Conservation (phyloP, 768 basidiomycete species). For the Pholiota microspora region DNA sequence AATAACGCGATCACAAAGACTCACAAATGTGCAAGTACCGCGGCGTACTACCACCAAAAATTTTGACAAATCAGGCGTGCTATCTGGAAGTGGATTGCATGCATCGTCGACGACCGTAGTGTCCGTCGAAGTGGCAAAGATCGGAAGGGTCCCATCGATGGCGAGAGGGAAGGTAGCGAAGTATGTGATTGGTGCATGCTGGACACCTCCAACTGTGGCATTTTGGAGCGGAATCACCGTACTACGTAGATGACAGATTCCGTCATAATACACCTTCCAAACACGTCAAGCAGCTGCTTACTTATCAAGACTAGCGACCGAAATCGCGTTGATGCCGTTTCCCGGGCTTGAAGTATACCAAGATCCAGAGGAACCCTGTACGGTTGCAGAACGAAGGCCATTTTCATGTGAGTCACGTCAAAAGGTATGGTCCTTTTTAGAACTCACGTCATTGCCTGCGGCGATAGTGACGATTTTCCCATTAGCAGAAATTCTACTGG, state of each 20-base stretch:
- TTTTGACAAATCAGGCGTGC: constrained; percentile 50
- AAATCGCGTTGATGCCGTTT: constrained; percentile 55
- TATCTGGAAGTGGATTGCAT: constrained; percentile 53
- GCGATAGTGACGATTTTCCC: constrained; percentile 65
- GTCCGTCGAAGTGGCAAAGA: constrained; percentile 60
- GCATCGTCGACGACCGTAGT: constrained; percentile 54
- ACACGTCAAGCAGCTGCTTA: constrained; percentile 14
- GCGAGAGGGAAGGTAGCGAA: constrained; percentile 48
- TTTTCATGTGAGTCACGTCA: background rate
- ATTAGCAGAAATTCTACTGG: constrained; percentile 51
- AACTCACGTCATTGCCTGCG: constrained; percentile 49
- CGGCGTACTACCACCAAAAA: constrained; percentile 57
- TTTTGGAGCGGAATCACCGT: constrained; percentile 57
- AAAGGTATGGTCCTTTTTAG: background rate
- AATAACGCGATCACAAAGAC: constrained; percentile 11
- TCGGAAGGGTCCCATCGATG: constrained; percentile 42
- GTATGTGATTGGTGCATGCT: constrained; percentile 52
- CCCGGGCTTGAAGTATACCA: constrained; percentile 60
- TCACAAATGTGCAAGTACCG: constrained; percentile 56
- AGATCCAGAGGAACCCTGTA: constrained; percentile 51
- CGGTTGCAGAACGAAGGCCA: background rate
- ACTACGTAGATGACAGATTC: constrained; percentile 22
- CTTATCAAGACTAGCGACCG: constrained; percentile 56
- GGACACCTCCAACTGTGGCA: constrained; percentile 48
- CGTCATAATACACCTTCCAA: background rate